These are phyloP conservation scores for Prasinococcaceae sp. DNA, from an alignment of 139 green algal genomes.

Conservation along the genomic window DNA sequence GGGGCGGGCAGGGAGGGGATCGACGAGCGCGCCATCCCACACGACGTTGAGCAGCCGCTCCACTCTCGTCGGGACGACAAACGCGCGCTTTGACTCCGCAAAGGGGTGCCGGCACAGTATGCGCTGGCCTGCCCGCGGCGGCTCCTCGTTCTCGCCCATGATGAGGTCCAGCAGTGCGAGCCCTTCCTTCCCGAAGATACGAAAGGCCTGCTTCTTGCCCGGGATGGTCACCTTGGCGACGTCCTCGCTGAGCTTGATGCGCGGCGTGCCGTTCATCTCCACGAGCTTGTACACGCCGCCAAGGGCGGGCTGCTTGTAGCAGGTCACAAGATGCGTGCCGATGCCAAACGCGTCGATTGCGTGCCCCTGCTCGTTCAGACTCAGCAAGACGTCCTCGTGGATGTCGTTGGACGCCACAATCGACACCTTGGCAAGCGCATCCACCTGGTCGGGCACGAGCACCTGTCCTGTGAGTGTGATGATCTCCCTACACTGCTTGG, in stretches of 20 bases:
- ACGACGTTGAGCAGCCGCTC: conserved; percentile 19
- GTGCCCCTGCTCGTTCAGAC: conserved; percentile 31
- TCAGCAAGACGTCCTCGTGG: conserved; percentile 23
- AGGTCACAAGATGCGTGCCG: conserved; percentile 34
- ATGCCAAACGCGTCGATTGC: conserved; percentile 31
- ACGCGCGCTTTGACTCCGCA: conserved; percentile 24
- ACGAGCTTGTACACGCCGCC: conserved; percentile 36
- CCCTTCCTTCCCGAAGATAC: conserved; percentile 23
- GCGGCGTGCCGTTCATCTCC: conserved; percentile 24
- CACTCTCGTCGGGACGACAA: conserved; percentile 21
- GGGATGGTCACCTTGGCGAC: conserved; percentile 29
- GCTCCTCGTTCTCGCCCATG: conserved; percentile 5
- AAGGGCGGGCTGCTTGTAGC: conserved; percentile 21
- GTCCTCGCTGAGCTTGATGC: conserved; percentile 32
- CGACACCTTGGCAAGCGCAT: neutral
- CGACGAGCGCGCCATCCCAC: conserved; percentile 11
- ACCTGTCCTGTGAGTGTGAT: conserved; percentile 2
- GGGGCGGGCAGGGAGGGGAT: neutral
- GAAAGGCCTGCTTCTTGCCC: conserved; percentile 19
- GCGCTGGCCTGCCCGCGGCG: conserved; percentile 18
- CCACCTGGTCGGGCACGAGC: neutral
- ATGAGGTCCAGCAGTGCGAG: conserved; percentile 26
- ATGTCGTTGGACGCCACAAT: conserved; percentile 32
- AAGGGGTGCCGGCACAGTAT: conserved; percentile 31
- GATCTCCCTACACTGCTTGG: conserved; percentile 11